Percentiles rank a stretch among this genome's conserved stretches.
phyloP scores from a whole-genome alignment of 352 stramenopile species.

The Pythium phragmiticola region DNA sequence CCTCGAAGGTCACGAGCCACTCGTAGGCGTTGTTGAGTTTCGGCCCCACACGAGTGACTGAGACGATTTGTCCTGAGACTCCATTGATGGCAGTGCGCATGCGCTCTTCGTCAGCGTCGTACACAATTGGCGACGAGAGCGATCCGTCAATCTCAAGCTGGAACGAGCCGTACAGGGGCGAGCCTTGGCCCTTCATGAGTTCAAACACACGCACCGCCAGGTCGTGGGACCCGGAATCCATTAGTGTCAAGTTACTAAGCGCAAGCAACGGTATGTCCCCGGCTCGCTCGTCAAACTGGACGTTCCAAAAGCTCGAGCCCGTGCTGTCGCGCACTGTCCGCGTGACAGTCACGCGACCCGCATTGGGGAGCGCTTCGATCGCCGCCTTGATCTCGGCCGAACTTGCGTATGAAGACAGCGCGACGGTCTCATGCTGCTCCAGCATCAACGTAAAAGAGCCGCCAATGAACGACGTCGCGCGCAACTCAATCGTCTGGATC shows the following conservation, averaged over 20 bases:
- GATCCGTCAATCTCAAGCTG: constrained; percentile 41
- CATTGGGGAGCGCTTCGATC: constrained; percentile 47
- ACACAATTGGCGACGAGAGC: constrained; percentile 26
- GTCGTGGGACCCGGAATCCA: constrained; percentile 47
- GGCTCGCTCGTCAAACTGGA: constrained; percentile 54
- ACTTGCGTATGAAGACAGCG: constrained; percentile 53
- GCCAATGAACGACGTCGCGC: constrained; percentile 43
- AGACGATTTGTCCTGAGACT: constrained; percentile 10
- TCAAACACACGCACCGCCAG: constrained; percentile 44
- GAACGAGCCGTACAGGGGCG: constrained; percentile 43
- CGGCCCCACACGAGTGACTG: constrained; percentile 33
- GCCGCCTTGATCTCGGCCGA: constrained; percentile 38
- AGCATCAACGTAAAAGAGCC: constrained; percentile 44
- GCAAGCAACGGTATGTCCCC: constrained; percentile 52
- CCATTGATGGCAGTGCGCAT: constrained; percentile 28
- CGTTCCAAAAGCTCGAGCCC: constrained; percentile 53
- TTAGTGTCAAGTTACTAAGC: constrained; percentile 41
- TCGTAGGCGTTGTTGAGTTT: constrained; percentile 46
- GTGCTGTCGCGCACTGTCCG: constrained; percentile 31
- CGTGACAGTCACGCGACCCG: constrained; percentile 34
- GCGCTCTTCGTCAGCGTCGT: constrained; percentile 35
- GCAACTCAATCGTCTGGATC: constrained; percentile 42
- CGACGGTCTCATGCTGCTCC: constrained; percentile 34
- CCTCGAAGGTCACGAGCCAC: constrained; percentile 42
- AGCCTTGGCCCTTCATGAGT: constrained; percentile 38